phyloP scores from a whole-genome alignment of 306 rosid species.

The Dryas drummondii region DNA sequence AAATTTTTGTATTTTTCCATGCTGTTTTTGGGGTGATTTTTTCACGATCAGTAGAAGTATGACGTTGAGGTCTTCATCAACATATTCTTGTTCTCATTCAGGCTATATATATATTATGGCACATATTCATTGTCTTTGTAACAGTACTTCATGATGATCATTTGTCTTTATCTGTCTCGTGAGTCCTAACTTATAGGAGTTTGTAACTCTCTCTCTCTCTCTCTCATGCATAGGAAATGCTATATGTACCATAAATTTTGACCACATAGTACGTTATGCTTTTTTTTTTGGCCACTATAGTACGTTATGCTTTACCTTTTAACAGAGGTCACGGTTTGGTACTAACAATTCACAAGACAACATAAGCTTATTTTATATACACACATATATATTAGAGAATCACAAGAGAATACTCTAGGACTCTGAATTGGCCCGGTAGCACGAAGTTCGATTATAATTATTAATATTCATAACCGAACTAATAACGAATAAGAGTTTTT shows the following conservation, averaged over 20 bases:
- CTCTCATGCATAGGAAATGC: neutral
- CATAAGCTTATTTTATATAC: neutral
- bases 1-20: neutral
- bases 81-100: neutral
- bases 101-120: neutral
- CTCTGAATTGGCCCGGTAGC: too few species aligned
- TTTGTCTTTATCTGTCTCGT: slow-evolving; percentile 1
- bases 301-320: neutral
- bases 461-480: too few species aligned
- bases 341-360: slow-evolving; percentile 10
- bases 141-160: too few species aligned
- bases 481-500: too few species aligned
- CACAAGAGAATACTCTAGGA: too few species aligned
- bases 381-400: too few species aligned
- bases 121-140: too few species aligned
- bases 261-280: neutral
- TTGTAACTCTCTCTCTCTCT: neutral
- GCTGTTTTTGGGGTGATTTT: neutral
- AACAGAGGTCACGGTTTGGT: neutral
- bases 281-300: neutral
- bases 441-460: too few species aligned
- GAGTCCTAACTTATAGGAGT: slow-evolving; percentile 1
- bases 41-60: neutral
- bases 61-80: slow-evolving; percentile 4
- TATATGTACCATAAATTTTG: neutral